phyloP scores from a whole-genome alignment of 2,329 filamentous ascomycete species.

The Fusarium sp. region DNA sequence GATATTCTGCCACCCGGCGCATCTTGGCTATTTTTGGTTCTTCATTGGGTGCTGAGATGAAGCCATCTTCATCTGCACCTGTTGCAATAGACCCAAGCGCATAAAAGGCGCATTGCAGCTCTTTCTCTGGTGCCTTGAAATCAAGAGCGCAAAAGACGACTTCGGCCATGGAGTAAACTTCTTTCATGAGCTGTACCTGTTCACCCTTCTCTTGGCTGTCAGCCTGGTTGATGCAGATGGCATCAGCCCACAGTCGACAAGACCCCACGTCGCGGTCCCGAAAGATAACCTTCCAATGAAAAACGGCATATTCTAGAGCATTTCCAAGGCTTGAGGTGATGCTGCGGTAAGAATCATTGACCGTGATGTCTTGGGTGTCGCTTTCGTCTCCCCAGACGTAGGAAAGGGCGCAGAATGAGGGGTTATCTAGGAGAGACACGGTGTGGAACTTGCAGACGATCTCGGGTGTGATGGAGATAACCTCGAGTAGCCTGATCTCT shows the following conservation, averaged over 20 bases:
- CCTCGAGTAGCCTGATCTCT: conserved; percentile 1
- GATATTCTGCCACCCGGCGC: not conserved
- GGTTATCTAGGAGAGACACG: not conserved
- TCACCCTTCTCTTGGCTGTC: conserved; percentile 1
- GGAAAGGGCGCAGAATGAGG: not conserved
- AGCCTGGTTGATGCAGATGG: conserved; percentile 12
- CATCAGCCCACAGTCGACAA: conserved; percentile 6
- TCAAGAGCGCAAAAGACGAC: conserved; percentile 2
- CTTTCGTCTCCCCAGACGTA: conserved; percentile 10
- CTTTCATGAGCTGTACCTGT: conserved; percentile 1
- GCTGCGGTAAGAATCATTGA: not conserved
- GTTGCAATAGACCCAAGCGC: not conserved
- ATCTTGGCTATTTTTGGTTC: not conserved
- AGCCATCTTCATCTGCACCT: not conserved
- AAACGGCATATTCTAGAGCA: not conserved
- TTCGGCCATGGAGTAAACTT: not conserved
- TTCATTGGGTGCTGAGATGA: not conserved
- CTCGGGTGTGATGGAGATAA: not conserved
- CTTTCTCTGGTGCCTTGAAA: not conserved
- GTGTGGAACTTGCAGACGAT: not conserved
- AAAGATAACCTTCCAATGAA: not conserved
- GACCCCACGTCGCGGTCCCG: not conserved
- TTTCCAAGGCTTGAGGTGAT: not conserved
- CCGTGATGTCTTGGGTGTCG: not conserved
- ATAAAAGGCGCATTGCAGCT: not conserved